Conservation (phyloP, 2,329 filamentous ascomycete genomes). For the Fusarium musae region DNA sequence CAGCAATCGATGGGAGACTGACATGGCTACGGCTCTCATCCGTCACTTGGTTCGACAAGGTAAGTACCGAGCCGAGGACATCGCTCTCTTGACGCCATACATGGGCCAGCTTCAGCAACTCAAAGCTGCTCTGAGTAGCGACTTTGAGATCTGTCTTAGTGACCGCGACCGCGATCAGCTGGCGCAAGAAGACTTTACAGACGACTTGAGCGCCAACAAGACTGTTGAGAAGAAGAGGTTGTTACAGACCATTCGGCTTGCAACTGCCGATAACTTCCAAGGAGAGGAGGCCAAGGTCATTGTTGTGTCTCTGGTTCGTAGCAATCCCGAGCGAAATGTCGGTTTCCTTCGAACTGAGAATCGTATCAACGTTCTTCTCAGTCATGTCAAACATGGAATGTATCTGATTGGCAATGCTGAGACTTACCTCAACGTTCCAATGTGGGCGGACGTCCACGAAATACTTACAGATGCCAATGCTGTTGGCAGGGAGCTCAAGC, state of each 20-base stretch:
- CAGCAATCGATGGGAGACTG: too few relatives aligned
- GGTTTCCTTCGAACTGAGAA: fast-evolving
- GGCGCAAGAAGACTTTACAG: too few relatives aligned
- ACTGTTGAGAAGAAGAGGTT: too few relatives aligned
- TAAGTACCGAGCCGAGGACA: neutral
- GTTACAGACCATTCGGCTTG: too few relatives aligned
- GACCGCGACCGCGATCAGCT: too few relatives aligned
- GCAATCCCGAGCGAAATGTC: fast-evolving
- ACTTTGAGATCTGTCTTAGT: too few relatives aligned
- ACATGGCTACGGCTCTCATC: too few relatives aligned
- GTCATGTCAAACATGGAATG: neutral
- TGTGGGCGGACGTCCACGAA: too few relatives aligned
- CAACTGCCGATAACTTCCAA: neutral
- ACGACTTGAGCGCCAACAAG: too few relatives aligned
- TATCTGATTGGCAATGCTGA: neutral
- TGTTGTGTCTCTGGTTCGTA: fast-evolving
- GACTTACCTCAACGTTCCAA: too few relatives aligned
- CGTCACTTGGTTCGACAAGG: neutral
- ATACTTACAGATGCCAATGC: too few relatives aligned
- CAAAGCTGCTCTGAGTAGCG: neutral
- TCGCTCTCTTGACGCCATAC: neutral
- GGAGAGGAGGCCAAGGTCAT: neutral
- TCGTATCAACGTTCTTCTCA: neutral
- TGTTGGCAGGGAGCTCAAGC: too few relatives aligned
- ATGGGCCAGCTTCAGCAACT: neutral